Evolutionary conservation across 108 stramenopile species (phyloP).

Genomic region (Chaetoceros tenuissimus): DNA sequence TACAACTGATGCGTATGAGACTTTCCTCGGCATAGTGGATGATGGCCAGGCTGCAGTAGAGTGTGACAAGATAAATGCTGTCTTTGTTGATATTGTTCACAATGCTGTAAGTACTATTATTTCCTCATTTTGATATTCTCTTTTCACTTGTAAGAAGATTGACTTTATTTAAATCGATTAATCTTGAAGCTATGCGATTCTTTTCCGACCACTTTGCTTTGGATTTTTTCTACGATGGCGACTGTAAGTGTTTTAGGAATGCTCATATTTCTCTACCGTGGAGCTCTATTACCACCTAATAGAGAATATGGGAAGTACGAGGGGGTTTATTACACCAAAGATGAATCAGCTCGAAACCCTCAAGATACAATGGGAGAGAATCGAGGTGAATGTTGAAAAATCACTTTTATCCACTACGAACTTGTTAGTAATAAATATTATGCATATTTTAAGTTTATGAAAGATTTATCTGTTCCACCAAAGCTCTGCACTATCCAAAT

Average conservation of each 20-base stretch:
- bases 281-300: neutral
- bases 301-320: neutral
- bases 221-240: neutral
- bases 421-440: too few species aligned
- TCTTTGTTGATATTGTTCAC: neutral
- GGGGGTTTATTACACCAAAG: too few species aligned
- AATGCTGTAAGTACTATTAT: too few species aligned
- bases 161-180: too few species aligned
- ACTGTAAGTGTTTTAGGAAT: neutral
- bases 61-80: neutral
- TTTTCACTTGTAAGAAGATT: too few species aligned
- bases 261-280: neutral
- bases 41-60: neutral
- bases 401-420: too few species aligned
- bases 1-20: neutral
- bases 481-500: slow-evolving; percentile 79
- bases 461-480: slow-evolving; percentile 64
- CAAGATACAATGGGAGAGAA: too few species aligned
- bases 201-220: neutral
- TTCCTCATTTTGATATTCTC: too few species aligned
- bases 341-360: too few species aligned
- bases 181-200: too few species aligned
- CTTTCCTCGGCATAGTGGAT: neutral
- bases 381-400: too few species aligned
- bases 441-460: too few species aligned